Evolutionary conservation across 805 yeast genomes (phyloP), one percentile per base, ranked within the genome.

Genomic region (Saturnispora bothae): DNA sequence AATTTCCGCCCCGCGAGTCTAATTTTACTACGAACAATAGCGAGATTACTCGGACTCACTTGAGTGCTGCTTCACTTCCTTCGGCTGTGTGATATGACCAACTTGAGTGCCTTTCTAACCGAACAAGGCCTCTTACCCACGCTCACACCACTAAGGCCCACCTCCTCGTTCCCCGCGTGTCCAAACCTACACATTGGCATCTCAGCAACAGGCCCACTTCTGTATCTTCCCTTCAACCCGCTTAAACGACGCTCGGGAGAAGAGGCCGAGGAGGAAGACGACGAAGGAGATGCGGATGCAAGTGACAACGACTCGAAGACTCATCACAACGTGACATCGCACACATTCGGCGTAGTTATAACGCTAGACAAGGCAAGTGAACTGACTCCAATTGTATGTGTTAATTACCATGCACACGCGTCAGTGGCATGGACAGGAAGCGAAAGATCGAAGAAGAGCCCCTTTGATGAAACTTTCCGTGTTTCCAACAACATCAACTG

Each of bases 321-420:
- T 5, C 54, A 45, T 23, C 59, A 53, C 38, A 52, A 46, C 26
- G 56, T 51, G 3, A 47, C 61, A 2, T 53, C 71, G 18, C 78
- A 71, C 51, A 68, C 73, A 1, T 71, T 73, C 53, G 75, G 69
- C 0, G 64, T 70, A 9, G 63, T 73, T 10, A 47, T 73, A 3
- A 73, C 69, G 45, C 49, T 73, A 3, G 49, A 57, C 9, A 67
- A 63, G 44, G 64, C 61, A 22, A 60, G 62, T 13, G 46, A 61
- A 2, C 49, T 69, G 13, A 58, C 56, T 25, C 56, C 62, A n/a
- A 40, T 43, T 3, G 51, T 69, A 6, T 57, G 54, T 28, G 63
- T 69, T 25, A 65, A 60, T 38, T 67, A 71, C 43, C 61, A 54
- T 44, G 63, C 72, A 3, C 46, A 56, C 13, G 74, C 74, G 3